Evolutionary conservation across 768 basidiomycete genomes (phyloP).

Genomic region (Paxillus ammoniavirescens): DNA sequence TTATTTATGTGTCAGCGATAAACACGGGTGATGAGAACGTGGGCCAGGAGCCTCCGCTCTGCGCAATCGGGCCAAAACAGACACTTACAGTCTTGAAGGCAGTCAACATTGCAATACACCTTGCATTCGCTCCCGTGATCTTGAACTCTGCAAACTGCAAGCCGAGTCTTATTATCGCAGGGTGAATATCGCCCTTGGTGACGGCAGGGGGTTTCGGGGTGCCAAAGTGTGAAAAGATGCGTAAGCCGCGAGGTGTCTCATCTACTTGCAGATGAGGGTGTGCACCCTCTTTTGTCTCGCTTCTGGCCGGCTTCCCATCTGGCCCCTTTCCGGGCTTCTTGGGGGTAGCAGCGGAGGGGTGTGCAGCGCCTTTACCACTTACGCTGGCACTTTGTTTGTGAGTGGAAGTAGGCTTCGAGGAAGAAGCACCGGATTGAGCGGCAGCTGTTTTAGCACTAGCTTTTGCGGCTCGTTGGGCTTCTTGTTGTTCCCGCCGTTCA

Average conservation of each 20-base stretch:
- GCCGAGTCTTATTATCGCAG: slow-evolving; percentile 80
- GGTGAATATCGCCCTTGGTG: slow-evolving; percentile 87
- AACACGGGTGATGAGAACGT: slow-evolving; percentile 8
- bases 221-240: slow-evolving; percentile 87
- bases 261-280: slow-evolving; percentile 32
- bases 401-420: slow-evolving; percentile 29
- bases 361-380: slow-evolving; percentile 16
- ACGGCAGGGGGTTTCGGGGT: slow-evolving; percentile 54
- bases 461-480: slow-evolving; percentile 80
- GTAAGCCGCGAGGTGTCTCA: slow-evolving; percentile 54
- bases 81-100: slow-evolving; percentile 85
- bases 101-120: slow-evolving; percentile 88
- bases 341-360: slow-evolving; percentile 15
- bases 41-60: not conserved
- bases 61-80: not conserved
- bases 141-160: slow-evolving; percentile 90
- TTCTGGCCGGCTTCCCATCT: slow-evolving; percentile 18
- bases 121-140: slow-evolving; percentile 91
- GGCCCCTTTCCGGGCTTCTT: slow-evolving; percentile 27
- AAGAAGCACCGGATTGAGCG: slow-evolving; percentile 11
- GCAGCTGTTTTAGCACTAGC: slow-evolving; percentile 41
- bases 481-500: slow-evolving; percentile 76
- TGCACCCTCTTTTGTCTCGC: slow-evolving; percentile 25
- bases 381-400: slow-evolving; percentile 23
- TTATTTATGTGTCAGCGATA: slow-evolving; percentile 9